Percentiles rank a stretch among this genome's conserved stretches.
Evolutionary conservation across 2,329 filamentous ascomycete genomes (phyloP).

Genomic region (Fulvia fulva): DNA sequence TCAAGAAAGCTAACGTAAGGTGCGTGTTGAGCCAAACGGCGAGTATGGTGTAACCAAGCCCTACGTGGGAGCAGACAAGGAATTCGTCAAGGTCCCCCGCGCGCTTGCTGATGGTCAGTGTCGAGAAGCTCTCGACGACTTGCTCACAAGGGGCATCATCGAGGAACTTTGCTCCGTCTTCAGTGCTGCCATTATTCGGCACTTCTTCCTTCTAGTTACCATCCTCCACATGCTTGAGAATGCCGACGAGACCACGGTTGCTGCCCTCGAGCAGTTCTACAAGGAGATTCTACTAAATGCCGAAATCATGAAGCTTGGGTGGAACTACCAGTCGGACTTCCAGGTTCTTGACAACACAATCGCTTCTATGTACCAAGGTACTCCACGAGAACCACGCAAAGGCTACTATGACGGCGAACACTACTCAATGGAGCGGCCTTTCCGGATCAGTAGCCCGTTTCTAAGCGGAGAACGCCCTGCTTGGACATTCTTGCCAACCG

Average conservation of each 20-base stretch:
- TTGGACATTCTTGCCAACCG: background rate
- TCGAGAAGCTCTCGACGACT: background rate
- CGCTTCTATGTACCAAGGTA: constrained; percentile 3
- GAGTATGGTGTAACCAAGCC: too few species aligned
- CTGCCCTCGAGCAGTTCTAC: background rate
- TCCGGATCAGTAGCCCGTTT: background rate
- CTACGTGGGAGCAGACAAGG: background rate
- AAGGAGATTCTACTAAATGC: constrained; percentile 3
- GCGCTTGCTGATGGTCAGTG: background rate
- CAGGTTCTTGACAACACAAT: constrained; percentile 5
- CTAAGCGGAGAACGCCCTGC: background rate
- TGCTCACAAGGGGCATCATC: background rate
- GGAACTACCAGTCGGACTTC: constrained; percentile 5
- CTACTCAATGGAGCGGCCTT: background rate
- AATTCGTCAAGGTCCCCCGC: background rate
- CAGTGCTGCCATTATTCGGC: background rate
- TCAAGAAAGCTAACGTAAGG: too few species aligned
- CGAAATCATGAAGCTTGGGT: constrained; percentile 3
- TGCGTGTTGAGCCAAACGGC: too few species aligned
- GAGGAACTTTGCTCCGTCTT: constrained; percentile 1
- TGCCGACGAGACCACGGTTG: constrained; percentile 1
- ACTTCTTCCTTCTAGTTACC: constrained; percentile 2
- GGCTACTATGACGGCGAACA: background rate
- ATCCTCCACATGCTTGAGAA: constrained; percentile 8
- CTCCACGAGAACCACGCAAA: background rate